Evolutionary conservation across 2,329 filamentous ascomycete genomes (phyloP).

Genomic region (Cytospora piceicola): DNA sequence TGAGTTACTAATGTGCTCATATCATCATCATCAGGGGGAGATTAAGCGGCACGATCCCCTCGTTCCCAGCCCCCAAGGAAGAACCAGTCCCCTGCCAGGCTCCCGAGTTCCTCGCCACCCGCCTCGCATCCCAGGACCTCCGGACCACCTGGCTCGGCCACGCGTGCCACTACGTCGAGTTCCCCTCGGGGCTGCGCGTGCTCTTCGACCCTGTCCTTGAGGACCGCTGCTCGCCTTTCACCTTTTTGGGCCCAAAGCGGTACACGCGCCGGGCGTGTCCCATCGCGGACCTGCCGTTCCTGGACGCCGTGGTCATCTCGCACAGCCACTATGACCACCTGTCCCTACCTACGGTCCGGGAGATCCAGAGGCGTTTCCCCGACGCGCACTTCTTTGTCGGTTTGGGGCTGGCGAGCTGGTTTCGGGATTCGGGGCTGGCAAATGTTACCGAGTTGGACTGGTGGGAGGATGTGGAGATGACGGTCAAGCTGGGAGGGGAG

Average conservation of each 20-base stretch:
- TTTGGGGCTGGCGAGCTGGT: constrained; percentile 82
- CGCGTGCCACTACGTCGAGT: constrained; percentile 92
- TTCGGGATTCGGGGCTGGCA: constrained; percentile 67
- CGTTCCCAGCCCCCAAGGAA: constrained; percentile 62
- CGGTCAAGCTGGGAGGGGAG: constrained; percentile 48
- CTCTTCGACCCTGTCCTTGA: constrained; percentile 95
- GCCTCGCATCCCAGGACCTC: constrained; percentile 62
- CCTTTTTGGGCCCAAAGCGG: constrained; percentile 71
- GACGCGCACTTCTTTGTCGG: constrained; percentile 88
- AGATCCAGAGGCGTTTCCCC: constrained; percentile 72
- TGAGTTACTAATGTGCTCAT: constrained; percentile 4
- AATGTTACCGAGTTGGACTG: constrained; percentile 91
- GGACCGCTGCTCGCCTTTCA: constrained; percentile 79
- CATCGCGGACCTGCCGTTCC: constrained; percentile 74
- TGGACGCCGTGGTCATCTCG: constrained; percentile 80
- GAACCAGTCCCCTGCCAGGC: constrained; percentile 69
- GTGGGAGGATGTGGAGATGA: constrained; percentile 86
- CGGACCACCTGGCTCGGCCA: constrained; percentile 95
- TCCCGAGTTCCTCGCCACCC: constrained; percentile 67
- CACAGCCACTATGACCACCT: constrained; percentile 96
- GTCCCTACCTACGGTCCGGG: constrained; percentile 73
- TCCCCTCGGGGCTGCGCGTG: constrained; percentile 81
- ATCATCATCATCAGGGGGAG: constrained; percentile 18
- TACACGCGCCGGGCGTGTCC: constrained; percentile 79
- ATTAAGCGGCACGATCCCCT: constrained; percentile 43